A percentile compares a stretch with the other conserved stretches of the same genome.
These are phyloP conservation scores for Naganishia friedmannii DNA, from an alignment of 768 basidiomycete species.

Conservation along the genomic window DNA sequence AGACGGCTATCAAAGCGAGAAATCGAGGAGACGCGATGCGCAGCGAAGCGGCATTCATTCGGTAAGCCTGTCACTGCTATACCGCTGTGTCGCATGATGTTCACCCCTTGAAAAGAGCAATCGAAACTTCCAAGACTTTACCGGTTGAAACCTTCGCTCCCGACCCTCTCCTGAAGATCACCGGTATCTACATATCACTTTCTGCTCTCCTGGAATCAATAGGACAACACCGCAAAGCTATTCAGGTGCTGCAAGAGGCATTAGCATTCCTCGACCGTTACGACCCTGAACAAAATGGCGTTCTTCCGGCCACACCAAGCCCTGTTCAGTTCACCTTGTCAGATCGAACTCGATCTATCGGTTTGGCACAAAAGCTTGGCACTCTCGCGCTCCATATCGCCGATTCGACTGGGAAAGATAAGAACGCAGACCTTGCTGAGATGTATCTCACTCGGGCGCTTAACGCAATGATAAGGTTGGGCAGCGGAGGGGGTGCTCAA, in stretches of 20 bases:
- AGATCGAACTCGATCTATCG: slow-evolving; percentile 46
- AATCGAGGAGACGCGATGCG: slow-evolving; percentile 41
- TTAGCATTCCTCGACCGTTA: slow-evolving; percentile 30
- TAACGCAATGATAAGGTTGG: slow-evolving; percentile 30
- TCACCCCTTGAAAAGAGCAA: slow-evolving; percentile 34
- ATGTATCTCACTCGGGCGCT: slow-evolving; percentile 27
- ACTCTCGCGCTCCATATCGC: slow-evolving; percentile 40
- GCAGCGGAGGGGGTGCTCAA: background rate
- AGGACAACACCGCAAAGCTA: slow-evolving; percentile 41
- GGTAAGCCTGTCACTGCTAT: slow-evolving; percentile 35
- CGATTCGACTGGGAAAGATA: slow-evolving; percentile 17
- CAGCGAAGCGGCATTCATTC: slow-evolving; percentile 42
- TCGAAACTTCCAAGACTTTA: slow-evolving; percentile 42
- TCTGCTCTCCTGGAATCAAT: slow-evolving; percentile 43
- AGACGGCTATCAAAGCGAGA: slow-evolving; percentile 46
- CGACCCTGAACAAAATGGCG: slow-evolving; percentile 5
- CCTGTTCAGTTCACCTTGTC: slow-evolving; percentile 19
- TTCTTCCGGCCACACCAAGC: background rate
- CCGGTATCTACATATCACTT: slow-evolving; percentile 46
- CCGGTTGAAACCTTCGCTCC: slow-evolving; percentile 39
- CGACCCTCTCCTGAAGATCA: slow-evolving; percentile 46
- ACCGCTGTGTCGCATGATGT: background rate
- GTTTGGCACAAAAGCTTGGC: slow-evolving; percentile 47
- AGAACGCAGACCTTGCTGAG: slow-evolving; percentile 25
- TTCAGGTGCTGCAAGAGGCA: slow-evolving; percentile 39